Conservation (phyloP, 495 filamentous ascomycete species). For the Cenococcum geophilum region DNA sequence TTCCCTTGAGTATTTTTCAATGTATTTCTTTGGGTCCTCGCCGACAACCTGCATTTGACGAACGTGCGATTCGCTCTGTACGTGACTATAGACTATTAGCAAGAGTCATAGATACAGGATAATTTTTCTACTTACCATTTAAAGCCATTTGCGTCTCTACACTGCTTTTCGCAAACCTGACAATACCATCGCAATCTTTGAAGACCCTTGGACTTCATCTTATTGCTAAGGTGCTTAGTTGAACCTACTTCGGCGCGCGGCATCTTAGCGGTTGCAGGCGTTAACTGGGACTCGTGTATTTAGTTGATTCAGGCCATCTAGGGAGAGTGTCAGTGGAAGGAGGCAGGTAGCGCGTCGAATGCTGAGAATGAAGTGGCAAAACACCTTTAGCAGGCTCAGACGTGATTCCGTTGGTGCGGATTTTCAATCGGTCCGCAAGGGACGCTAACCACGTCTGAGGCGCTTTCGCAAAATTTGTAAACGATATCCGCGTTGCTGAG, state of each 20-base stretch:
- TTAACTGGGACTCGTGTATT: too few species aligned
- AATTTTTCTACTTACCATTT: slow-evolving; percentile 41
- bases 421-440: too few species aligned
- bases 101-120: too few species aligned
- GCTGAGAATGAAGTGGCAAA: too few species aligned
- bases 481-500: too few species aligned
- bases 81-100: slow-evolving; percentile 46
- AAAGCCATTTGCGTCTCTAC: slow-evolving; percentile 67
- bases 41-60: slow-evolving; percentile 80
- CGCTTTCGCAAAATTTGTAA: too few species aligned
- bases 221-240: slow-evolving; percentile 79
- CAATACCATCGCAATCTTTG: slow-evolving; percentile 84
- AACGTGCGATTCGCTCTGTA: slow-evolving; percentile 73
- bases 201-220: slow-evolving; percentile 83
- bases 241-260: slow-evolving; percentile 84
- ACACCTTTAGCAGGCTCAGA: too few species aligned
- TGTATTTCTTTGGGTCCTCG: slow-evolving; percentile 71
- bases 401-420: too few species aligned
- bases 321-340: too few species aligned
- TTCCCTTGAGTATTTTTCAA: slow-evolving; percentile 66
- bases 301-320: too few species aligned
- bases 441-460: too few species aligned
- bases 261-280: slow-evolving; percentile 53
- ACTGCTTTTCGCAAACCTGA: slow-evolving; percentile 57
- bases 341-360: too few species aligned